Evolutionary conservation across 768 basidiomycete genomes (phyloP), one percentile per base, ranked within the genome.

Genomic region (Phanerochaete sordida): DNA sequence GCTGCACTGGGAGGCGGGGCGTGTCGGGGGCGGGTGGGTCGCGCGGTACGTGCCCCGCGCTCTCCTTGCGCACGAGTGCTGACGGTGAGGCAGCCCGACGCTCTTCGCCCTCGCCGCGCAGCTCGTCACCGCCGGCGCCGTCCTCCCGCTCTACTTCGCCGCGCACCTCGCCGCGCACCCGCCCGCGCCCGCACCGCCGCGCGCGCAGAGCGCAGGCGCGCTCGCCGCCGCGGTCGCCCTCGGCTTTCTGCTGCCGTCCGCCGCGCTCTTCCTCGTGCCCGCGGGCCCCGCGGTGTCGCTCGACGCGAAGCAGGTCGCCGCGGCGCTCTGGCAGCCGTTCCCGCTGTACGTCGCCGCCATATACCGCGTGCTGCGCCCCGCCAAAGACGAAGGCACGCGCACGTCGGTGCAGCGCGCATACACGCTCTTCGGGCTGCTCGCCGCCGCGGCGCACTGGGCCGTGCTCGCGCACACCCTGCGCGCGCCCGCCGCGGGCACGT

Each of bases 321-420:
- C 61, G 2, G 61, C 61, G 2, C 23, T 58, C 4, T 62, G 61
- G 61, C 61, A 62, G 33, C 61, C 61, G 5, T 62, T 62, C 61
- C 61, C 61, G 7, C 26, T 58, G 19, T 62, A 62, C 51, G 53
- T 62, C 37, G 23, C 21, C 30, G n/a, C 46, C 3, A 2, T 37
- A 13, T 21, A 30, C 31, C 4, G 16, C 27, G 2, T 33, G 1
- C 16, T 51, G 1, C 30, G 5, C 23, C 5, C 47, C 23, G 30
- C 12, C 15, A 35, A 6, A 28, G 26, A 5, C 28, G 48, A 23
- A 16, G 11, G 13, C 23, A 35, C 30, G n/a, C 23, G 21, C 19
- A 13, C 15, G 43, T n/a, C n/a, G 6, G 8, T 3, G 21, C 19
- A 11, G 35, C 28, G 39, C 28, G 9, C 21, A 9, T 58, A 58